Base-by-base conservation (phyloP, 495 filamentous ascomycete genomes). In the Trypethelium eluteriae region DNA sequence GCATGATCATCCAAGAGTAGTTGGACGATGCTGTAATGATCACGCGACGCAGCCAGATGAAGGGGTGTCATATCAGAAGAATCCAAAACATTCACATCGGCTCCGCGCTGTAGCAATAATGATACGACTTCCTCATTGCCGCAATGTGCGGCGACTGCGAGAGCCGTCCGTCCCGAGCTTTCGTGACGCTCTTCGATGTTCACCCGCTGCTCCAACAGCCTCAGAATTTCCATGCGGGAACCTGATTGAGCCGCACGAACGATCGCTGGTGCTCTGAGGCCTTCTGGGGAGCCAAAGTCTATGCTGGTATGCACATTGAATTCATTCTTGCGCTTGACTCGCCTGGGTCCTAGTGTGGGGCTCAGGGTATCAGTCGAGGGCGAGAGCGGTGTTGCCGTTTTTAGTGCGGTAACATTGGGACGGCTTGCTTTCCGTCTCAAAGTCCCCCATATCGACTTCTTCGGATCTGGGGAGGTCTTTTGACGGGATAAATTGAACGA, bases 81-180 rank as follows among this genome's bases (percentile, higher is more conserved):
- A 68, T 81, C 80, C 2, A 66, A 62, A 0, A 73, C 69, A 56
- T 79, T 71, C 1, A 79, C 62, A 56, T 71, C 68, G n/a, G 79
- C 80, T 50, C 74, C 72, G 36, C 72, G 72, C 32, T 73, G 72
- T 16, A 83, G 73, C 16, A 83, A 67, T 10, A 80, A 59, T 16
- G 71, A 76, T 4, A 81, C 79, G 25, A 82, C 71, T 38, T 74
- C 76, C 12, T 76, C 75, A 62, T 79, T 79, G 16, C 79, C 81
- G 70, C 79, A 80, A 64, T 82, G 79, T n/a, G 78, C 69, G 57
- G 80, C 80, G 46, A 83, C 79, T 2, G 77, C 72, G 10, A 82
- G 75, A 6, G 80, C 77, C 41, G 75, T 83, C 36, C 78, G 69
- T 14, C 75, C 71, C 9, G 79, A 77, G 35, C 67, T 44, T 7